Base-by-base conservation (phyloP, 108 stramenopile species). In the Nitzschia sp. region DNA sequence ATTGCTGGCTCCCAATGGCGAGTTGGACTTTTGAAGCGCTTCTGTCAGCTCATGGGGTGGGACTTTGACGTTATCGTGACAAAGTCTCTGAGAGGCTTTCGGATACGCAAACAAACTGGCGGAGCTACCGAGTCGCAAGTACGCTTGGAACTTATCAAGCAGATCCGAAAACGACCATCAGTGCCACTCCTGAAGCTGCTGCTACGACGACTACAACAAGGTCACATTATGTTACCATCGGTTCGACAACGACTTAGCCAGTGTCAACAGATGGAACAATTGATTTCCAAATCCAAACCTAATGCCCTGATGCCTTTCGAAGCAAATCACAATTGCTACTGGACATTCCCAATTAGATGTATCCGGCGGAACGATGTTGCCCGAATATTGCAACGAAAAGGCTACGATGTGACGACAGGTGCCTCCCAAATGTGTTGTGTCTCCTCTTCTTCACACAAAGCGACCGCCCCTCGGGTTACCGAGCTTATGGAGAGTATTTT, bases 341-440 rank as follows among this genome's bases (percentile, higher is more conserved):
- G 80, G 80, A 48, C 70, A 0, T 73, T 69, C 38, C 72, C 78
- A 3, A 57, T 92, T 14, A 20, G 57, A 38, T 73, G 72, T 40
- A 41, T 65, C 6, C 43, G 82, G 44, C 83, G 86, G 3, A 38
- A 65, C 12, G 61, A 37, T 2, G 41, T 76, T 14, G 83, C 87
- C 43, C 8, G 11, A 8, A 63, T 78, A 20, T 40, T 86, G 6
- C 48, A 37, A 59, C 12, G 65, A 2, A 51, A 42, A 41, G 91
- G 91, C 19, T 86, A 63, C 53, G 91, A 93, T 65, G 86, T 78
- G 17, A 79, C 86, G 0, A 60, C 67, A 19, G 88, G 91, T 34
- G 65, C 86, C 39, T 88, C 91, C 17, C 91, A 93, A 70, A 63
- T 93, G 50, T 69, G 67, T 52, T 87, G 82, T 57, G 59, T 84